Base-by-base conservation (phyloP, 345 rosid species). In the Salix viminalis region DNA sequence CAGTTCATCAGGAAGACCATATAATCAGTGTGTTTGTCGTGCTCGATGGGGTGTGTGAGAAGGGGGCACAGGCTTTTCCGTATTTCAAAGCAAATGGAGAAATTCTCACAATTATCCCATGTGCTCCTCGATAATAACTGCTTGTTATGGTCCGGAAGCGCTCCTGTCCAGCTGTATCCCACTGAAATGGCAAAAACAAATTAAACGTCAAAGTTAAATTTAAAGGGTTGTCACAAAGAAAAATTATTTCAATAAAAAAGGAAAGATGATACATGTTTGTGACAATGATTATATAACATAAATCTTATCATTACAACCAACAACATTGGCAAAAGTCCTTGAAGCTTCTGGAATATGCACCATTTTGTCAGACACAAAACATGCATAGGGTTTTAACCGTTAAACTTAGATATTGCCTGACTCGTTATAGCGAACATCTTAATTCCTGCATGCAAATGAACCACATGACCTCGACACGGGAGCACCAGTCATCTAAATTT, bases 161-260 rank as follows among this genome's bases (percentile, higher is more conserved):
- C 83, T 92, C 97, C 75, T 92, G 96, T 60, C 97, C 97, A 70
- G 96, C 97, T 77, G 96, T 92, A 82, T 92, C 97, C 97, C 96
- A 91, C 96, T 92, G 67, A 73, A 87, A 65, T 79, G 46, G 71
- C 14, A 52, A 79, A 46, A 36, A 78, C 48, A 75, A 64, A 69
- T 34, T 10, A 67, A 28, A 36, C 15, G 2, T 34, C 9, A 3
- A 16, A 21, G 26, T 70, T 60, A 42, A 71, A 61, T 65, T 21
- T 28, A 71, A 65, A 54, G 56, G 21, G 14, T 19, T 39, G 70
- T 70, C 16, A 12, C 23, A 6, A 67, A 19, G 19, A 21, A 32
- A 32, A 32, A 7, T 65, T 19, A 32, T 36, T 14, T 50, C 24
- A 18, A 30, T 7, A 26, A 32, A 12, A n/a, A 69, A 39, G n/a